Percentiles rank a stretch among this genome's conserved stretches.
Conservation (phyloP, 2,329 filamentous ascomycete species). For the Talaromyces sp. region DNA sequence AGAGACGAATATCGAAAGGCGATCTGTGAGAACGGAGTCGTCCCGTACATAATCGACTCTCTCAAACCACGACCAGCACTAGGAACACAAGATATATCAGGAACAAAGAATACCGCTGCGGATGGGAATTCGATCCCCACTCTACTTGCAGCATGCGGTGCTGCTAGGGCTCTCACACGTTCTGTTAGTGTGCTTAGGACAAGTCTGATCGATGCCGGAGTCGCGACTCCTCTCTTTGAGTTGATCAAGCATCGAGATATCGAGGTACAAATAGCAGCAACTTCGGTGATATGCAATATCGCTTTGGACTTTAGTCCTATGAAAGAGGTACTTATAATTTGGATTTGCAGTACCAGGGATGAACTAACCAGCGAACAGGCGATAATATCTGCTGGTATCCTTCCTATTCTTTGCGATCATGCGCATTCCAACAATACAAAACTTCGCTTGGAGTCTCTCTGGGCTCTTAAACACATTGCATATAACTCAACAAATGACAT, state of each 20-base stretch:
- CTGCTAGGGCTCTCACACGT: constrained; percentile 74
- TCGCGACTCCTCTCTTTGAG: constrained; percentile 70
- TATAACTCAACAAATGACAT: constrained; percentile 65
- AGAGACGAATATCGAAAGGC: constrained; percentile 81
- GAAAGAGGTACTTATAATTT: constrained; percentile 62
- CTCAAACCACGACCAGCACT: constrained; percentile 55
- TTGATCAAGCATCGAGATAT: constrained; percentile 71
- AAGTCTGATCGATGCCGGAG: constrained; percentile 77
- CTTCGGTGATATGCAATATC: constrained; percentile 78
- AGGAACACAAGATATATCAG: constrained; percentile 27
- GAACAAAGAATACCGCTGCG: constrained; percentile 39
- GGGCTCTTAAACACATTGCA: constrained; percentile 90
- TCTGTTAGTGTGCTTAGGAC: constrained; percentile 82
- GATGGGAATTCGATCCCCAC: constrained; percentile 77
- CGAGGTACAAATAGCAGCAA: constrained; percentile 81
- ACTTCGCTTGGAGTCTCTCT: constrained; percentile 78
- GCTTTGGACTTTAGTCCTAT: constrained; percentile 87
- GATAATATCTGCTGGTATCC: constrained; percentile 68
- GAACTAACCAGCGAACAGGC: constrained; percentile 47
- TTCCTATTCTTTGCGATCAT: constrained; percentile 75
- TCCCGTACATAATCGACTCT: constrained; percentile 79
- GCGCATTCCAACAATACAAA: constrained; percentile 76
- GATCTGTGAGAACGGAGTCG: constrained; percentile 75
- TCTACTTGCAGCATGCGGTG: constrained; percentile 78
- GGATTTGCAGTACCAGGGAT: not conserved